Base-by-base conservation (phyloP, 371 early-diverging fungal genomes). In the Mucor saturninus region DNA sequence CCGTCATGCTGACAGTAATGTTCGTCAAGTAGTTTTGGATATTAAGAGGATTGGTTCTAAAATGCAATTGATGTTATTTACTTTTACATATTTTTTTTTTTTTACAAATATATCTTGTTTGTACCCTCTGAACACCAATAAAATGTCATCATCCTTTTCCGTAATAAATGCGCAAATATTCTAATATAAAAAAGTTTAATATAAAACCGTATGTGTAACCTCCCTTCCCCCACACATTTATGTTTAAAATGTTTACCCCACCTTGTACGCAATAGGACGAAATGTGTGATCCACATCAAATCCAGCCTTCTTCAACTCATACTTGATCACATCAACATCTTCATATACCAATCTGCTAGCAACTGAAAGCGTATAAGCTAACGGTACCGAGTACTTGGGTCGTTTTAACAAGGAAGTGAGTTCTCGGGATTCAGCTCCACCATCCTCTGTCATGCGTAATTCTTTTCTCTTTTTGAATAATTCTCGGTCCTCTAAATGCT, bases 21-120 rank as follows among this genome's bases (percentile, higher is more conserved):
- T 87, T 83, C 14, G 87, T 87, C 55, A 85, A 66, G 57, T 83
- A 85, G 37, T 87, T 83, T 55, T 84, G 84, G 14, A 87, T 83
- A 64, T 87, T 87, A 32, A 87, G 56, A 10, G 87, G 87, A 59
- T 85, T 85, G 8, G 87, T 84, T 29, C 86, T 80, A 39, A 42
- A 29, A 5, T 13, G 31, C 10, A 28, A 31, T 5, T 31, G 15
- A 30, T 60, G n/a, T 21, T 21, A 21, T 6, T 14, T 42, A 42
- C 28, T 13, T 21, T 13, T 42, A 11, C 1, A 21, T 28, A 15
- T 52, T 26, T 29, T n/a, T 71, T 52, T 26, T 29, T n/a, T 71
- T 48, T 48, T 26, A 2, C 15, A 14, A 7, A 45, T 15, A 15
- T 15, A 15, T 40, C 40, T 15, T 43, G 14, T 46, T 8, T 46